These are phyloP conservation scores for Tetrahymena borealis DNA, from an alignment of 73 alveolate species.

Conservation along the genomic window DNA sequence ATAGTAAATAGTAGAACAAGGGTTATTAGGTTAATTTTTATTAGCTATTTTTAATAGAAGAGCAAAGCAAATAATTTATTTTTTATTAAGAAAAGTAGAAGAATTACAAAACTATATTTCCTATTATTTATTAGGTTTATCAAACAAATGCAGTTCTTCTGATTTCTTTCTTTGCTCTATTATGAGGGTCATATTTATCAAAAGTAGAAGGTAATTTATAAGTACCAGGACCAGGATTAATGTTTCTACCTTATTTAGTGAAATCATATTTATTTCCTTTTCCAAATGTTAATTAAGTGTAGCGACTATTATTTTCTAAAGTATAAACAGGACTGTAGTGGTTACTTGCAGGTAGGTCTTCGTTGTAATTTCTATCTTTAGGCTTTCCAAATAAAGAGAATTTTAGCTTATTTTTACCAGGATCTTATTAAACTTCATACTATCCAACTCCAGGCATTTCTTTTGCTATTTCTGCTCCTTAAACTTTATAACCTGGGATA, in stretches of 20 bases:
- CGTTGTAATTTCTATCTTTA: not conserved
- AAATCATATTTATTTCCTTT: not conserved
- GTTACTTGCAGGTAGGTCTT: not conserved
- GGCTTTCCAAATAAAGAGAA: not conserved
- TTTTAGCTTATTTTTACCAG: not conserved
- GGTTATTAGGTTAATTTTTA: too few species aligned
- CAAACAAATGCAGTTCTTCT: not conserved
- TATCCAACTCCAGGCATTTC: not conserved
- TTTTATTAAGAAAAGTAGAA: too few species aligned
- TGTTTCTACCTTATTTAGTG: not conserved
- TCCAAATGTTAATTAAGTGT: not conserved
- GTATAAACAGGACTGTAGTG: not conserved
- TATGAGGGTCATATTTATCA: not conserved
- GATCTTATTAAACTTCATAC: not conserved
- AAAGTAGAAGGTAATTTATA: not conserved
- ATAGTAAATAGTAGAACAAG: too few species aligned
- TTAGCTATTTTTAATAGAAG: not conserved
- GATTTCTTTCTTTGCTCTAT: not conserved
- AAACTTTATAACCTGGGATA: not conserved
- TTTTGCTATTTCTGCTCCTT: not conserved
- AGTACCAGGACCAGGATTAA: not conserved
- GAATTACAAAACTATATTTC: too few species aligned
- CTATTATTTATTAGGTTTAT: not conserved
- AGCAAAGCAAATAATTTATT: not conserved
- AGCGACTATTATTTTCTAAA: not conserved